Base-by-base conservation (phyloP, 345 rosid genomes). In the Chamaenerion angustifolium region DNA sequence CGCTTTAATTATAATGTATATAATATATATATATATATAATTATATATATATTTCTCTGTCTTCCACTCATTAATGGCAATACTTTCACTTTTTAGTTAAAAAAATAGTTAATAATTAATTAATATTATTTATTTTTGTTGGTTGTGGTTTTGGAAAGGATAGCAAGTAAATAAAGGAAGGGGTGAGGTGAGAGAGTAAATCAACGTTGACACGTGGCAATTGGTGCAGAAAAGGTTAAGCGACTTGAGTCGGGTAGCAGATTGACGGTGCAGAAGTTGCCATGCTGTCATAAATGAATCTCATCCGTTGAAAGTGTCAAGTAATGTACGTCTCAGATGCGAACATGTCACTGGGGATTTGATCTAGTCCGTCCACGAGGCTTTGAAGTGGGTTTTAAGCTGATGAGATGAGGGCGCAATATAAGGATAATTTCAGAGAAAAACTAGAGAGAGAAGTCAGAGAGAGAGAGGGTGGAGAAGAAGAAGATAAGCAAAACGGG, bases 311-410 rank as follows among this genome's bases (percentile, higher is more conserved):
- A 83, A 71, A 78, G 62, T 13, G 54, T 64, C 43, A 40, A 57
- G 57, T 0, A 56, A 59, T 67, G 49, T 56, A 83, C 71, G 88
- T 76, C 52, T 42, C 12, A 23, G 79, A 78, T 66, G 49, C 17
- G 27, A 45, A 54, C 69, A 53, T 58, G 75, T 66, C 62, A 55
- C 51, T 48, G 63, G 64, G 56, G 42, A 58, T 56, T 18, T 25
- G 66, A 90, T 86, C 86, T 37, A 50, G 71, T 65, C 96, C 96
- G 89, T 83, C 68, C 70, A 70, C 56, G 52, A 31, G 73, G 77
- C 55, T 61, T 61, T 48, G 66, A 69, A 77, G 80, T 71, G 79
- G 76, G 80, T 72, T 73, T 70, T 65, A 71, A 60, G 82, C 70
- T 56, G 79, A 70, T 70, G 68, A 76, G 78, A 68, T 55, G 77